Conservation (phyloP, 148 eudicot genomes). For the Gaultheria prostrata region DNA sequence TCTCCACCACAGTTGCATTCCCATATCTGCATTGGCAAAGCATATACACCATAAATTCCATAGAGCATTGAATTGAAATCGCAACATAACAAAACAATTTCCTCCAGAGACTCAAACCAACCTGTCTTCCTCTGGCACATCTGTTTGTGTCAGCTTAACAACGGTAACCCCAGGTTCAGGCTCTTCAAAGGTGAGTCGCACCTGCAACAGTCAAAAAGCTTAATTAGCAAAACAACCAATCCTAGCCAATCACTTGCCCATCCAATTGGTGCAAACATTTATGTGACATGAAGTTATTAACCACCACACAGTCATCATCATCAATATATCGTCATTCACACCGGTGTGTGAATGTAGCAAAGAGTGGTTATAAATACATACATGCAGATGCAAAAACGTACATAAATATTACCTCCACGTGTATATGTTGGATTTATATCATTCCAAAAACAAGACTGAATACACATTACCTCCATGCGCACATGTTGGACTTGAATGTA, state of each 20-base stretch:
- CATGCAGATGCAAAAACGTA: not conserved
- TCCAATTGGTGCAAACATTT: too few species aligned
- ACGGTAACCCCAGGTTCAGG: slow-evolving; percentile 82
- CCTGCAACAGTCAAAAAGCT: slow-evolving; percentile 39
- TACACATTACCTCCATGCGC: too few species aligned
- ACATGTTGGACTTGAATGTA: not conserved
- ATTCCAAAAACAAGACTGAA: not conserved
- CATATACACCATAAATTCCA: not conserved
- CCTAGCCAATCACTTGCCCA: not conserved
- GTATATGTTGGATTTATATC: too few species aligned
- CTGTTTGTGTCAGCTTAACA: slow-evolving; percentile 72
- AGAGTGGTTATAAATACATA: not conserved
- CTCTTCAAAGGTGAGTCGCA: slow-evolving; percentile 79
- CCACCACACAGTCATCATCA: not conserved
- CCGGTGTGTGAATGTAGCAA: not conserved
- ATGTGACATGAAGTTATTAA: not conserved
- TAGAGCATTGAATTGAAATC: not conserved
- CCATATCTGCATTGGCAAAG: slow-evolving; percentile 63
- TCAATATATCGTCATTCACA: not conserved
- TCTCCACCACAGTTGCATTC: slow-evolving; percentile 94
- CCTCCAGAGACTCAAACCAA: slow-evolving; percentile 19
- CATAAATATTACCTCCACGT: not conserved
- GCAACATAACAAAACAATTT: not conserved
- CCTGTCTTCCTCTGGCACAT: slow-evolving; percentile 99
- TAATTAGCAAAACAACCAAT: not conserved